phyloP scores from a whole-genome alignment of 2,329 filamentous ascomycete genomes.

The Arthrobotrys conoides region DNA sequence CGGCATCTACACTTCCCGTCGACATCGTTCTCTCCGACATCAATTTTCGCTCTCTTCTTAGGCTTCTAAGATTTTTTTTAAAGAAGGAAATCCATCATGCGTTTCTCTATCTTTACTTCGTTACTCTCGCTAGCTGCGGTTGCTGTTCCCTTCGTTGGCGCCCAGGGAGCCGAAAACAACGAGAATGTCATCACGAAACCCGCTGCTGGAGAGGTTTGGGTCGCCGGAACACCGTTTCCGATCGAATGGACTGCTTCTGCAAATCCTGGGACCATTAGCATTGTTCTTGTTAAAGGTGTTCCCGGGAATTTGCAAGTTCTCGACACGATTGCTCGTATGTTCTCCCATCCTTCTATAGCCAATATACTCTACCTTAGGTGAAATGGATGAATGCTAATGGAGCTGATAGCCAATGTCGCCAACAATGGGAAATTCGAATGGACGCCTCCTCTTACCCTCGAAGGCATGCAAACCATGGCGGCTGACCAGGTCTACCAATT shows the following conservation, averaged over 20 bases:
- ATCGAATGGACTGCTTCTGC: conserved; percentile 51
- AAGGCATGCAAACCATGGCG: conserved; percentile 57
- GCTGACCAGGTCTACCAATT: conserved; percentile 46
- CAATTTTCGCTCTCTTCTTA: neutral
- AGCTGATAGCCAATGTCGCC: conserved; percentile 29
- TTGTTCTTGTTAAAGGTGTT: conserved; percentile 44
- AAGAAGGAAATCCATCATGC: conserved; percentile 25
- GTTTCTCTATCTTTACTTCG: conserved; percentile 37
- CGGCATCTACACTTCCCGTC: neutral
- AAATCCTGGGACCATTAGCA: conserved; percentile 51
- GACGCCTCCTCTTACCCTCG: conserved; percentile 39
- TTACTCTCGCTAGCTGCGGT: conserved; percentile 38
- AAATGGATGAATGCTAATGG: neutral
- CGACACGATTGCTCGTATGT: conserved; percentile 56
- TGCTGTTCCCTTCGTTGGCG: conserved; percentile 33
- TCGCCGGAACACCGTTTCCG: conserved; percentile 36
- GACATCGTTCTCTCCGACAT: neutral
- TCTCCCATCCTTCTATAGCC: neutral
- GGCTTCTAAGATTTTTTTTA: no score
- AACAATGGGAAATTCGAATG: conserved; percentile 57
- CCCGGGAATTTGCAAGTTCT: conserved; percentile 40
- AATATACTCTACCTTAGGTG: neutral
- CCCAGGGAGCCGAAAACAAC: conserved; percentile 55
- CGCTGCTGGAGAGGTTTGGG: conserved; percentile 31
- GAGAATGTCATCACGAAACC: conserved; percentile 49